phyloP scores from a whole-genome alignment of 2,329 filamentous ascomycete genomes.

The Cytospora chrysosperma region DNA sequence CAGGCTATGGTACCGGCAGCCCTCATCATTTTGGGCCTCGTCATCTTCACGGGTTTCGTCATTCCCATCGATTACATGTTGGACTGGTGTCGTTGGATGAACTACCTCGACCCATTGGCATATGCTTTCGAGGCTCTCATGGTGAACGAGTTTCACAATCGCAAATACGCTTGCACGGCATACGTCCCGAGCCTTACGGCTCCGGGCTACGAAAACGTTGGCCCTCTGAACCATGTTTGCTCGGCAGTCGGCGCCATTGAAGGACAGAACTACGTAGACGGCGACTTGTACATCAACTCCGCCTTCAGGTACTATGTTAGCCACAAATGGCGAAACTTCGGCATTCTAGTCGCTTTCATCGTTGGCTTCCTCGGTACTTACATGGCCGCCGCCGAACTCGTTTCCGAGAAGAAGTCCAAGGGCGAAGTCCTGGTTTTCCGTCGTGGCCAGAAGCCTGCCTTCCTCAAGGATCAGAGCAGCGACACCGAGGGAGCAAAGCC shows the following conservation, averaged over 20 bases:
- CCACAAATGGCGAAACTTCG: slow-evolving; percentile 70
- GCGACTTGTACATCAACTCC: slow-evolving; percentile 55
- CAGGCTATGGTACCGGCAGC: slow-evolving; percentile 62
- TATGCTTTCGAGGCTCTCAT: slow-evolving; percentile 81
- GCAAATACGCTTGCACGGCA: slow-evolving; percentile 54
- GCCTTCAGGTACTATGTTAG: slow-evolving; percentile 56
- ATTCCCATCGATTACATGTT: slow-evolving; percentile 69
- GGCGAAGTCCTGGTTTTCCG: slow-evolving; percentile 76
- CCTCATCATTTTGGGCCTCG: slow-evolving; percentile 61
- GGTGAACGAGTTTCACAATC: slow-evolving; percentile 76
- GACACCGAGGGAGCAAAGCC: slow-evolving; percentile 56
- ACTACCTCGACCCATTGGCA: slow-evolving; percentile 74
- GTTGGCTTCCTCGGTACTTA: slow-evolving; percentile 62
- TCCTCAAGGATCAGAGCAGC: slow-evolving; percentile 59
- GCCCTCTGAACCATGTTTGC: slow-evolving; percentile 51
- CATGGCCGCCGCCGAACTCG: slow-evolving; percentile 64
- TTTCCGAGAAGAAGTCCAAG: slow-evolving; percentile 68
- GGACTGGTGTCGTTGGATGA: slow-evolving; percentile 79
- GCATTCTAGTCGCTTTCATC: slow-evolving; percentile 65
- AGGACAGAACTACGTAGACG: slow-evolving; percentile 52
- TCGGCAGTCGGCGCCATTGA: slow-evolving; percentile 56
- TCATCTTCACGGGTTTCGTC: slow-evolving; percentile 71
- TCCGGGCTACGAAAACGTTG: slow-evolving; percentile 38
- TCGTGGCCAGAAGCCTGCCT: slow-evolving; percentile 61
- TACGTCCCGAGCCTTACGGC: slow-evolving; percentile 44